These are phyloP conservation scores for Onygenales sp. DNA, from an alignment of 2,329 filamentous ascomycete species.

Conservation along the genomic window DNA sequence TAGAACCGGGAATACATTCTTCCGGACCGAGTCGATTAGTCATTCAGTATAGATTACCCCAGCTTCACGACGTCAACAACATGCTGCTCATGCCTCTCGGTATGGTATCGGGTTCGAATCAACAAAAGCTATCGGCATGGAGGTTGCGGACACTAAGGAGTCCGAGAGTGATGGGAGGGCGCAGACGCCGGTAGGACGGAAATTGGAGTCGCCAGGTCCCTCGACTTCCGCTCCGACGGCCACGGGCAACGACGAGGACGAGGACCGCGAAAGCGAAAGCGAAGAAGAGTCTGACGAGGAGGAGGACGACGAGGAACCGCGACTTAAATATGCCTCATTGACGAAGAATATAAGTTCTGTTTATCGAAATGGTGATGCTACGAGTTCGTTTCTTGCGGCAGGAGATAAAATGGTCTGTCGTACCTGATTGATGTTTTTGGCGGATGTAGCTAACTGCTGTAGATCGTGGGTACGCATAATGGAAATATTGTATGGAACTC, in stretches of 20 bases:
- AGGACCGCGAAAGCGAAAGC: conserved; percentile 21
- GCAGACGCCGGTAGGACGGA: conserved; percentile 13
- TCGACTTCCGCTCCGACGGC: neutral
- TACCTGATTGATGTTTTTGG: conserved; percentile 1
- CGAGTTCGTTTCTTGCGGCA: conserved; percentile 78
- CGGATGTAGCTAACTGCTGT: conserved; percentile 11
- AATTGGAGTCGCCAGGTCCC: neutral
- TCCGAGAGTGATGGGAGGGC: conserved; percentile 10
- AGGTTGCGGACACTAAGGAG: conserved; percentile 26
- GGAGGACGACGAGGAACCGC: conserved; percentile 76
- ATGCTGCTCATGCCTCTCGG: neutral
- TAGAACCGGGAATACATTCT: neutral
- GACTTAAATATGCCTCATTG: conserved; percentile 82
- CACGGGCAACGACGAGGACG: conserved; percentile 17
- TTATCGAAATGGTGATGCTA: conserved; percentile 92
- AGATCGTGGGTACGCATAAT: conserved; percentile 92
- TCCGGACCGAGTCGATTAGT: neutral
- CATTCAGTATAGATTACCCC: neutral
- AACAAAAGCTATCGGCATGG: conserved; percentile 26
- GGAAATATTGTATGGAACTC: conserved; percentile 71
- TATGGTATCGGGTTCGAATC: conserved; percentile 6
- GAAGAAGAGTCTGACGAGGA: conserved; percentile 50
- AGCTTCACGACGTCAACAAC: neutral
- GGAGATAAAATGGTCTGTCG: conserved; percentile 86
- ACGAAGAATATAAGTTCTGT: conserved; percentile 70